Percentiles rank a stretch among this genome's conserved stretches.
Conservation (phyloP, 2,329 filamentous ascomycete species). For the Rasamsonia emersonii region DNA sequence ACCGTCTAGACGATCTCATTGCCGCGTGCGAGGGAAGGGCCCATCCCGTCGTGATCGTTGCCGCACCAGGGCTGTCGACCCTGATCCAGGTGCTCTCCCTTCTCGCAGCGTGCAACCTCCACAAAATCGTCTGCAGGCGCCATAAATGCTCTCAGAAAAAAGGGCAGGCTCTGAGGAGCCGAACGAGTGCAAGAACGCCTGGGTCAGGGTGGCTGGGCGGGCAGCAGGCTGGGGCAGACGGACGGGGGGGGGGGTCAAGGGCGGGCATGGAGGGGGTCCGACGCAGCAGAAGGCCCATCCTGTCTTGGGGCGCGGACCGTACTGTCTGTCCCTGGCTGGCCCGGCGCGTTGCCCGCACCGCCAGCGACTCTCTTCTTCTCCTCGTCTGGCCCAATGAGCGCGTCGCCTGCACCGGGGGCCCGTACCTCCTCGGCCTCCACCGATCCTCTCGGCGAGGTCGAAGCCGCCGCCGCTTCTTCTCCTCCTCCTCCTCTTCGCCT, state of each 20-base stretch:
- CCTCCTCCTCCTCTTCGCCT: slow-evolving; percentile 20
- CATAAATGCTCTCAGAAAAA: slow-evolving; percentile 33
- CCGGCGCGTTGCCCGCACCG: slow-evolving; percentile 7
- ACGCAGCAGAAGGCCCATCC: too few species aligned
- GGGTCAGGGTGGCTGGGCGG: slow-evolving; percentile 33
- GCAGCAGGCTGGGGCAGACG: too few species aligned
- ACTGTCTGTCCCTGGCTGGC: background rate
- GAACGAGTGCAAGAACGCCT: slow-evolving; percentile 57
- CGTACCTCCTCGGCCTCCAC: slow-evolving; percentile 23
- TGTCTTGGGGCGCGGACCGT: too few species aligned
- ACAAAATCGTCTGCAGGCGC: too few species aligned
- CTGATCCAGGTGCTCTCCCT: too few species aligned
- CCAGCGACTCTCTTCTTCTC: slow-evolving; percentile 19
- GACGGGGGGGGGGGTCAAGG: slow-evolving; percentile 26
- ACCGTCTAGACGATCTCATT: too few species aligned
- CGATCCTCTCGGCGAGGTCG: too few species aligned
- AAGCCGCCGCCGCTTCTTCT: slow-evolving; percentile 23
- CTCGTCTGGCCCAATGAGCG: slow-evolving; percentile 31
- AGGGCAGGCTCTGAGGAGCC: slow-evolving; percentile 40
- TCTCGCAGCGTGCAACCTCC: too few species aligned
- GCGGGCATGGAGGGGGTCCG: slow-evolving; percentile 23
- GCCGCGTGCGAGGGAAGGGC: too few species aligned
- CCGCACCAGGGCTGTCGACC: too few species aligned
- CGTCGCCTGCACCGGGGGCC: slow-evolving; percentile 18
- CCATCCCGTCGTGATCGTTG: too few species aligned